Conservation (phyloP, 2,329 filamentous ascomycete species). For the Hypoxylon sp. region DNA sequence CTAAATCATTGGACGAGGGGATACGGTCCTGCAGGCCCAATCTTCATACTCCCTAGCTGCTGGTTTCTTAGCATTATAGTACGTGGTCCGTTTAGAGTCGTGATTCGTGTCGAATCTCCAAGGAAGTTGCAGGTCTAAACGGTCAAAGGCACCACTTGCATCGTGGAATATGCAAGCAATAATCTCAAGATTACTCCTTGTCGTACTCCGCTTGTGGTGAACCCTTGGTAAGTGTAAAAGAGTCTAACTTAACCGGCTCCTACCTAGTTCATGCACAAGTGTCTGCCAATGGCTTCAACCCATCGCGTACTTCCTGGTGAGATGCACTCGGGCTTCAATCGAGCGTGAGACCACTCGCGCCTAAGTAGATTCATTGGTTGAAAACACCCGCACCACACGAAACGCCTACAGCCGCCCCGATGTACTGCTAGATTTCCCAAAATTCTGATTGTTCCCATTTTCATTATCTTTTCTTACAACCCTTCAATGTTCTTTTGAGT, state of each 20-base stretch:
- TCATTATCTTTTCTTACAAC: slow-evolving; percentile 32
- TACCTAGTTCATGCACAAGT: slow-evolving; percentile 38
- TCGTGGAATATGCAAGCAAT: slow-evolving; percentile 36
- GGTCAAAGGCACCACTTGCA: slow-evolving; percentile 26
- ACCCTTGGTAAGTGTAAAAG: slow-evolving; percentile 16
- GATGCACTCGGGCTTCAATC: slow-evolving; percentile 43
- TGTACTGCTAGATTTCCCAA: slow-evolving; percentile 21
- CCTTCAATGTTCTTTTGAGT: slow-evolving; percentile 30
- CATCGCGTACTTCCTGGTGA: slow-evolving; percentile 33
- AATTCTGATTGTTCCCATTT: slow-evolving; percentile 30
- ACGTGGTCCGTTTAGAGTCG: slow-evolving; percentile 46
- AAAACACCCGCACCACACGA: slow-evolving; percentile 48
- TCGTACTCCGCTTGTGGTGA: slow-evolving; percentile 18
- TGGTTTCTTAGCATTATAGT: slow-evolving; percentile 43
- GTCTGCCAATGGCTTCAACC: slow-evolving; percentile 37
- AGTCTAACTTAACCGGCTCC: slow-evolving; percentile 25
- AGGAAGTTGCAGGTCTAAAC: slow-evolving; percentile 31
- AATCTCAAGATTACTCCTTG: slow-evolving; percentile 30
- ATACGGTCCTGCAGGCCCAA: slow-evolving; percentile 27
- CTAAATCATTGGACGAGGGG: slow-evolving; percentile 40
- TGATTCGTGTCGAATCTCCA: slow-evolving; percentile 47
- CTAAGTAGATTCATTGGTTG: slow-evolving; percentile 49
- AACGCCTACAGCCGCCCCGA: slow-evolving; percentile 42
- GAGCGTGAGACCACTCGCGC: slow-evolving; percentile 48
- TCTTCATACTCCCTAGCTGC: slow-evolving; percentile 31